Evolutionary conservation across 2,329 filamentous ascomycete genomes (phyloP), one percentile per base, ranked within the genome.

Genomic region (Fusarium buxicola): DNA sequence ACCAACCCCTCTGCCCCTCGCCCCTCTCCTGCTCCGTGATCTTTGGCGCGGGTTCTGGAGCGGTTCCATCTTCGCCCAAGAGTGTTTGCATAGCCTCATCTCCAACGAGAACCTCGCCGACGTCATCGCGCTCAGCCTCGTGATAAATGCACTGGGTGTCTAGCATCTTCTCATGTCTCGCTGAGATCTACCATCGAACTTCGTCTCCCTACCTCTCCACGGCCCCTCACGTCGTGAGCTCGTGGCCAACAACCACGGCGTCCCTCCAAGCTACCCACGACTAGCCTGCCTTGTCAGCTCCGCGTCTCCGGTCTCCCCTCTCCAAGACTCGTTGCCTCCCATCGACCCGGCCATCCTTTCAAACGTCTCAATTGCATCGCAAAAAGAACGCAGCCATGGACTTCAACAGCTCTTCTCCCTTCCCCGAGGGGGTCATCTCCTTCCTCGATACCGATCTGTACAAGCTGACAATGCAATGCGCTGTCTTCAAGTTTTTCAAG

Each of bases 391-490:
- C 54, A 41, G 65, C 31, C 61, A 89, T 89, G 86, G 85, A 86
- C 65, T 89, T 89, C 77, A 87, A 89, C 75, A 86, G 83, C 78
- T 85, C 85, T 28, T 86, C 85, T 53, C 85, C 86, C 55, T 89
- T 84, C 62, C 89, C 90, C 5, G 90, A 92, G 78, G 92, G 91
- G 47, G 87, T 94, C 73, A 91, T 88, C 72, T 94, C 91, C 72
- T 90, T 95, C 73, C 82, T 95, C 51, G 92, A 95, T 73, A 94
- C 91, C 13, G 87, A 89, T 68, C 74, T 99, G 60, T 99, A 97
- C 86, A 99, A 99, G 79, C 80, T 99, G 77, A 99, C 95, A 16
- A 99, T 99, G 95, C 95, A 99, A 89, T 97, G 92, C 74, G 93
- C 93, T 60, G 90, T 98, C 65, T 85, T 96, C 68, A 96, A 96